Evolutionary conservation across 371 early-diverging fungal species (phyloP), one percentile per base, ranked within the genome.

Genomic region (Mortierella sp.): DNA sequence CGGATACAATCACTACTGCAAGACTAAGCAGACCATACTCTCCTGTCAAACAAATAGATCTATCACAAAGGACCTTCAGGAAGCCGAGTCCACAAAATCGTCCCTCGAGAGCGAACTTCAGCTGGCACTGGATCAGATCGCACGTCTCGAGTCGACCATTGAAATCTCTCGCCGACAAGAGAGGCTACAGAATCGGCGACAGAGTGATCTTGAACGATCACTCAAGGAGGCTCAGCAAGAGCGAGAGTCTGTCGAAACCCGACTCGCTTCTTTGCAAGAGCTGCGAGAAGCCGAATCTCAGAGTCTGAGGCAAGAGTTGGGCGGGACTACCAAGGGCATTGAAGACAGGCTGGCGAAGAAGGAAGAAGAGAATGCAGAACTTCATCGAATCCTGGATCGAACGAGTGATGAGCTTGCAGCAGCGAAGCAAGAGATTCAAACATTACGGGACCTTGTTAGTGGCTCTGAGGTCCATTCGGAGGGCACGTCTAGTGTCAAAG

Each of bases 61-160:
- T 1, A 60, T 67, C 12, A 15, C 64, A 1, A 52, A 44, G 43
- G 81, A 82, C 19, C 66, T 75, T 44, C 80, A 72, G 56, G 74
- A 69, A 18, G 65, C 76, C 16, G 80, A 87, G 47, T 67, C 69
- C 12, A 83, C 80, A 25, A 81, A 66, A 26, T 44, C 60, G 9
- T 57, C 80, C 26, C 23, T 85, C 14, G 88, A 90, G 57, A 75
- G 81, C 21, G 89, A 88, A 61, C 74, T 87, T 4, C 80, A 81
- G 29, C 76, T 84, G 46, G 84, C 88, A 7, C 66, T 86, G 66
- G 86, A 85, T 64, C 85, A 82, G 19, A 83, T 87, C 23, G 69
- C 82, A 19, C 77, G 77, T 53, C 64, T 89, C 18, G 88, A 89
- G 66, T 66, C 81, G 7, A 81, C 70, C 16, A 81, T 82, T 11